Evolutionary conservation across 2,329 filamentous ascomycete species (phyloP).

Genomic region (Colletotrichum karsti): DNA sequence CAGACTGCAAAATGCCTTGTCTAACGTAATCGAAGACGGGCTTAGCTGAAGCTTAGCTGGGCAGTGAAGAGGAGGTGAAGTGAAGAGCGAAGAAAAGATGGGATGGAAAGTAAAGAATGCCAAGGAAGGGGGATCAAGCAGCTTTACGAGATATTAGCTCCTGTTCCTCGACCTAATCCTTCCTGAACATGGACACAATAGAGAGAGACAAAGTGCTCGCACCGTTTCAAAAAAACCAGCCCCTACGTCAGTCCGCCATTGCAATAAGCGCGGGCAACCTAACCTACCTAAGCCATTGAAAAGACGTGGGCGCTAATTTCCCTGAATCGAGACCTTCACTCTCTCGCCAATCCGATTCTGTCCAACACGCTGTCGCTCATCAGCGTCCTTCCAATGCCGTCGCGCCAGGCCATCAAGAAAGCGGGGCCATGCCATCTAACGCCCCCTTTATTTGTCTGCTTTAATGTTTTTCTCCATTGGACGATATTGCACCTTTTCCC

Average conservation of each 20-base stretch:
- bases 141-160: no score
- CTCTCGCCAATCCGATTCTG: background rate
- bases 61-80: background rate
- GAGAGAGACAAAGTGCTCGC: background rate
- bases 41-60: background rate
- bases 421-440: slow-evolving; percentile 4
- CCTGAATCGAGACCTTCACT: slow-evolving; percentile 5
- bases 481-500: background rate
- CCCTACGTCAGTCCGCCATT: background rate
- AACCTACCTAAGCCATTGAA: no score
- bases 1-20: background rate
- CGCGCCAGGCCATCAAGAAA: background rate
- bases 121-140: background rate
- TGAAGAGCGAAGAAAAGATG: background rate
- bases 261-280: background rate
- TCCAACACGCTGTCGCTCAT: background rate
- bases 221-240: background rate
- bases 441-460: background rate
- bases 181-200: background rate
- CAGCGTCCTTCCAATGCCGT: background rate
- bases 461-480: slow-evolving; percentile 3
- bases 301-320: slow-evolving; percentile 17
- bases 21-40: background rate
- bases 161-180: no score
- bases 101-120: background rate